Base-by-base conservation (phyloP, 2,329 filamentous ascomycete genomes). In the Calonectria hongkongensis region DNA sequence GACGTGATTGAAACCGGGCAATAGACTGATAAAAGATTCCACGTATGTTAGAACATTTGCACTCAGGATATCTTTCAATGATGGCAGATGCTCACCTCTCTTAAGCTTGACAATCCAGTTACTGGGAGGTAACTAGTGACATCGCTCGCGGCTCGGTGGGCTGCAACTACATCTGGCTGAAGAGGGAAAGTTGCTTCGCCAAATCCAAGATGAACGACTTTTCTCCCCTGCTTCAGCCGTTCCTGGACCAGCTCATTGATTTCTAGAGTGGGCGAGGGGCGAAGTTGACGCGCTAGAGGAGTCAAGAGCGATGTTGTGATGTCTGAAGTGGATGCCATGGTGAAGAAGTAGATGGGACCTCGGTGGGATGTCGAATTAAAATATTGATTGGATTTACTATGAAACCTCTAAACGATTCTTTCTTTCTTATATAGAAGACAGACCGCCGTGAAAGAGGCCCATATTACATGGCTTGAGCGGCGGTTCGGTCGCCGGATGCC, bases 161-260 rank as follows among this genome's bases (percentile, higher is more conserved):
- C 68, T 9, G 21, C 27, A 15, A 67, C 47, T 9, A 71, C 67
- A 63, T 63, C 68, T 36, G 54, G 45, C n/a, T 62, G 71, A n/a
- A 71, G 39, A n/a, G 71, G 71, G n/a, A 68, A 73, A 5, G 67
- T 73, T 7, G 71, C 71, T 33, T 73, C 71, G 21, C 63, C 71
- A 58, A 73, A 71, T 18, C 68, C 67, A 13, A 73, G 54, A 62
- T 71, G 71, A 4, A 68, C 41, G 9, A 71, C 63, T 1, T 18
- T 50, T n/a, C 27, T 45, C 0, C 56, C 67, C 1, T 58, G 28
- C 13, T 58, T 58, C 9, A 64, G 27, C 4, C 68, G 48, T 7
- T 68, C 51, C 10, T 60, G 66, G 3, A 60, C 51, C 2, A 68
- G 4, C 28, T 68, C 51, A 6, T 68, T 68, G 41, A 68, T 68